Conservation (phyloP, 768 basidiomycete genomes). For the Lactarius hatsudake region DNA sequence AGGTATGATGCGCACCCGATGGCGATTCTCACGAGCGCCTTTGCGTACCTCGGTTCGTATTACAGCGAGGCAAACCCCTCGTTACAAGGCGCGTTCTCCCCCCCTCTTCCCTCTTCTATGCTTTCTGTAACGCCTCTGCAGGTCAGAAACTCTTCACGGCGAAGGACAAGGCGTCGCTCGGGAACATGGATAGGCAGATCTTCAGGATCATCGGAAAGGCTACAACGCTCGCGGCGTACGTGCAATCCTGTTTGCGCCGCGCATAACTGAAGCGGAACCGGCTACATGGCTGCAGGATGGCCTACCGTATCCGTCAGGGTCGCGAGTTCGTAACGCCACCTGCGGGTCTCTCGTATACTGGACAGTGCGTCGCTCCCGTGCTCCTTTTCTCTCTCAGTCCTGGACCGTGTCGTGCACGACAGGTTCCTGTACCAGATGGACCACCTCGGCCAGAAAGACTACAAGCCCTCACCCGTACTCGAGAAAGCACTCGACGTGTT, state of each 20-base stretch:
- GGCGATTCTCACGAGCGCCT: slow-evolving; percentile 84
- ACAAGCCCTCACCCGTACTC: slow-evolving; percentile 78
- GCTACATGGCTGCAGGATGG: slow-evolving; percentile 60
- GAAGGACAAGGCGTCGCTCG: slow-evolving; percentile 63
- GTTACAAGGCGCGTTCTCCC: slow-evolving; percentile 56
- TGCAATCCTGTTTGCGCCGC: slow-evolving; percentile 12
- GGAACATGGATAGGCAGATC: slow-evolving; percentile 89
- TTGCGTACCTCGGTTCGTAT: slow-evolving; percentile 85
- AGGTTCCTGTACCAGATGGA: slow-evolving; percentile 93
- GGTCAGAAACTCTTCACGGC: slow-evolving; percentile 78
- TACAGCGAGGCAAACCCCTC: slow-evolving; percentile 89
- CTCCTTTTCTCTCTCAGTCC: not conserved
- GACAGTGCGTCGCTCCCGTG: slow-evolving; percentile 54
- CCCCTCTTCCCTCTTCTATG: not conserved
- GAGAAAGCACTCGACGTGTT: slow-evolving; percentile 85
- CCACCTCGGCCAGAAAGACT: slow-evolving; percentile 67
- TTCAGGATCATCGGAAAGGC: slow-evolving; percentile 86
- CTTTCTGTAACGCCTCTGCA: slow-evolving; percentile 30
- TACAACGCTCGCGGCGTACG: slow-evolving; percentile 81
- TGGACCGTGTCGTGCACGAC: slow-evolving; percentile 4
- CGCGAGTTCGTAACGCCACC: slow-evolving; percentile 85
- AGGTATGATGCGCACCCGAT: slow-evolving; percentile 92
- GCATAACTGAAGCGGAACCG: not conserved
- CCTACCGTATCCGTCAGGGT: slow-evolving; percentile 89
- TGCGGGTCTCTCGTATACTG: slow-evolving; percentile 77